Base-by-base conservation (phyloP, 306 rosid species). In the Malus orientalis region DNA sequence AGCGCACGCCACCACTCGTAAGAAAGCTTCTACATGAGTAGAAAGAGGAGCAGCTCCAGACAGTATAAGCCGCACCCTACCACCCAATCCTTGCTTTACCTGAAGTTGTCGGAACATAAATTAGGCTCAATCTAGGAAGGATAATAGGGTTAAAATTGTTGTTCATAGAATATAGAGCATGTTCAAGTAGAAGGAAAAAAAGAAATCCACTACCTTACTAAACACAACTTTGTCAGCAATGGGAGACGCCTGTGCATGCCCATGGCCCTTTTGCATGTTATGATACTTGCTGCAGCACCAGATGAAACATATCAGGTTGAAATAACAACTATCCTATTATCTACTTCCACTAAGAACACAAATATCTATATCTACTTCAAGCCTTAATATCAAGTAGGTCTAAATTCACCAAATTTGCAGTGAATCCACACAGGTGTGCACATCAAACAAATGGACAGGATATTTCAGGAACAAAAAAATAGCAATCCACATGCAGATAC, bases 41-140 rank as follows among this genome's bases (percentile, higher is more conserved):
- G 97, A 83, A 16, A 95, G 91, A 75, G 99, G 99, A 71, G 99
- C 99, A 76, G 93, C 99, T 78, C 97, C 99, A 74, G 99, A 95
- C 68, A 95, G 79, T 84, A 95, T 95, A 71, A 95, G 85, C 54
- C 99, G 91, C 30, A 95, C 96, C 2, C 80, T 87, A 74, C 99
- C 97, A 42, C 99, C 99, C 80, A 95, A 87, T n/a, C 96, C 97
- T 85, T 88, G 85, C 83, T 92, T 95, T 57, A 95, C 90, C 99
- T 95, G 82, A 78, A 80, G 61, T 86, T 20, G 38, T 76, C 65
- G 72, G 78, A 74, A 81, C 68, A 70, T 73, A 32, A 76, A 60
- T 71, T 79, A 91, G 85, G 64, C 75, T 80, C 40, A 51, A 78
- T 76, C 67, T 60, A 11, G 63, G 55, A 14, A 79, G 16, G 55